Base-by-base conservation (phyloP, 106 monocot species). In the Vanilla planifolia region DNA sequence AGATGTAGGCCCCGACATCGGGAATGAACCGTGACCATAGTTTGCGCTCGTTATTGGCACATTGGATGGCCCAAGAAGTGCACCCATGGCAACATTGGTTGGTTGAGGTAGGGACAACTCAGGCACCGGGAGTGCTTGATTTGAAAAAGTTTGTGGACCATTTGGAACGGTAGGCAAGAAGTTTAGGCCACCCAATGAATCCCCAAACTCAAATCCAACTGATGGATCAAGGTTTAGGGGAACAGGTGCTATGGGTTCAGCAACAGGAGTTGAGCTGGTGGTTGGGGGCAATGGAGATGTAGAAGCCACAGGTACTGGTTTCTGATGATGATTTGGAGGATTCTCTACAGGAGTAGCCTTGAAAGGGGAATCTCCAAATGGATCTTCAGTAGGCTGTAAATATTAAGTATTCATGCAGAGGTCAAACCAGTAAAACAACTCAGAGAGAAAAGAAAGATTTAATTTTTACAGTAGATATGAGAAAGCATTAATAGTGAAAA, bases 321-420 rank as follows among this genome's bases (percentile, higher is more conserved):
- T 44, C 25, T 71, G 75, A 16, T 55, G 66, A 43, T 67, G 74
- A 55, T 56, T 20, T 5, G 73, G 58, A 43, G 65, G 67, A 62
- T 51, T 70, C 34, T 82, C 76, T 35, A 82, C 64, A 33, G 71
- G 62, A 43, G 57, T 68, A 50, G 85, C 91, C 47, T 67, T 88
- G 67, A 98, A 98, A 63, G 87, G 84, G 53, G 74, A 8, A 64
- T 81, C 91, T 35, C 85, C 96, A 73, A 91, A 98, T 51, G 88
- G 96, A 76, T 98, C 72, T 68, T 75, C 78, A 37, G 23, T 55
- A 55, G 73, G 42, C 86, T 92, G 85, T 30, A 43, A 40, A 32
- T 37, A 37, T 6, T 5, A 10, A 10, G 5, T 10, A 37, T 6
- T 37, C 37, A 37, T 10, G 37, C 37, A 37, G 37, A 37, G 10